phyloP scores from a whole-genome alignment of 2,329 filamentous ascomycete genomes.

The Harringtonia lauricola region DNA sequence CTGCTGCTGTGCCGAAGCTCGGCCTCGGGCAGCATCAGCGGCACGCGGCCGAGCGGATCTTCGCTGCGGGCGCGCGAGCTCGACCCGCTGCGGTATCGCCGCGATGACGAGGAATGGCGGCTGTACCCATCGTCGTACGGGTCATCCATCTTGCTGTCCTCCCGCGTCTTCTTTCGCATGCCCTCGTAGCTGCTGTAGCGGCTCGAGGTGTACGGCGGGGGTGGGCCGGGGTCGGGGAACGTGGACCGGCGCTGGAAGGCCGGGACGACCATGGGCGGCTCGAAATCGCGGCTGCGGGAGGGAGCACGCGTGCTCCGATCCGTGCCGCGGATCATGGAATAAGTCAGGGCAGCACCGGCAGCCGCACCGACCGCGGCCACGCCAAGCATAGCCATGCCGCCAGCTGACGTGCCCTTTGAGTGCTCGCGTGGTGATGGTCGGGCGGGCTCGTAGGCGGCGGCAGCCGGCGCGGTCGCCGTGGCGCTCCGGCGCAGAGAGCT shows the following conservation, averaged over 20 bases:
- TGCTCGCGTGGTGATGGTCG: conserved; percentile 19
- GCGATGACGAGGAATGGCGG: conserved; percentile 22
- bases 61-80: conserved; percentile 30
- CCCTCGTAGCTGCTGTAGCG: conserved; percentile 23
- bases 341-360: conserved; percentile 63
- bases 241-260: conserved; percentile 31
- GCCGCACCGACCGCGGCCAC: conserved; percentile 47
- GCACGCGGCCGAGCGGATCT: conserved; percentile 20
- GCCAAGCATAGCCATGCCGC: conserved; percentile 57
- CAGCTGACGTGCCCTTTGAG: conserved; percentile 36
- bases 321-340: conserved; percentile 47
- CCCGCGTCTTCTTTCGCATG: conserved; percentile 7
- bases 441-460: neutral
- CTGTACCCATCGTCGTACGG: conserved; percentile 28
- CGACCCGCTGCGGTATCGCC: conserved; percentile 20
- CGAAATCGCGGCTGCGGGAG: conserved; percentile 23
- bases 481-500: conserved; percentile 10
- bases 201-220: conserved; percentile 14
- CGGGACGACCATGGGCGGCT: conserved; percentile 24
- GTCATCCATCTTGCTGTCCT: conserved; percentile 22
- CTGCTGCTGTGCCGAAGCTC: conserved; percentile 21
- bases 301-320: conserved; percentile 16
- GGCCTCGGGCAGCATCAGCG: conserved; percentile 27
- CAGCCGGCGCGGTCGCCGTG: neutral
- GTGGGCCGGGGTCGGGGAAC: conserved; percentile 26